Percentiles rank a stretch among this genome's conserved stretches.
Conservation (phyloP, 2,329 filamentous ascomycete genomes). For the Phaeosphaeria sp. region DNA sequence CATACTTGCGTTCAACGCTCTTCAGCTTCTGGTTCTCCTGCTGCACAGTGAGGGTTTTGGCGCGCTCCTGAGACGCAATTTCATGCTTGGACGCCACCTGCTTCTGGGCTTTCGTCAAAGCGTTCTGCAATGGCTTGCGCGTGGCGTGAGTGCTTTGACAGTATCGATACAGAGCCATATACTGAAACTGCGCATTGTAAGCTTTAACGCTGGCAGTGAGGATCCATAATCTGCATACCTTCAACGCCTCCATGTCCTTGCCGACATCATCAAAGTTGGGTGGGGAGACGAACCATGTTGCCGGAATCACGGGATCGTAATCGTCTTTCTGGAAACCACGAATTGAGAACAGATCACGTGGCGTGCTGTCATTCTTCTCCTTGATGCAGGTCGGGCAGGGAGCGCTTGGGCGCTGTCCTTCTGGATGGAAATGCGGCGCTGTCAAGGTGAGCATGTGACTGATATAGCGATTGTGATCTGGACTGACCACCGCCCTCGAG, state of each 20-base stretch:
- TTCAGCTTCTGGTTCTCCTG: constrained; percentile 27
- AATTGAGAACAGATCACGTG: constrained; percentile 53
- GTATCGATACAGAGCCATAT: constrained; percentile 41
- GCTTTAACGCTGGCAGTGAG: neutral
- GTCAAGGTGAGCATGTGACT: constrained; percentile 2
- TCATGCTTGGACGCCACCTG: constrained; percentile 36
- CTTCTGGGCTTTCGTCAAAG: constrained; percentile 25
- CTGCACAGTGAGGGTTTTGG: constrained; percentile 34
- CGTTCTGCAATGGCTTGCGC: constrained; percentile 23
- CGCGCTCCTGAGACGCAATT: constrained; percentile 45
- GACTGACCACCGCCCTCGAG: constrained; percentile 56
- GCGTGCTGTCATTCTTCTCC: constrained; percentile 43
- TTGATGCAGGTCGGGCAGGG: constrained; percentile 55
- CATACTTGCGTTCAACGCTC: constrained; percentile 11
- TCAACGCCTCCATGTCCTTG: constrained; percentile 51
- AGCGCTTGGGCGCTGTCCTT: constrained; percentile 49
- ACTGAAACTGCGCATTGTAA: constrained; percentile 55
- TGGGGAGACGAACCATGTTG: constrained; percentile 53
- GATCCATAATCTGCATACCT: constrained; percentile 36
- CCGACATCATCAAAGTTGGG: constrained; percentile 49
- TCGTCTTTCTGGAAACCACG: constrained; percentile 52
- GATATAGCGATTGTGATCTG: neutral
- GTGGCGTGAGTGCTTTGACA: constrained; percentile 29
- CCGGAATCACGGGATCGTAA: constrained; percentile 53
- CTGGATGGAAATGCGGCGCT: constrained; percentile 57